phyloP scores from a whole-genome alignment of 345 rosid species.

The Eucalyptus erythrocorys region DNA sequence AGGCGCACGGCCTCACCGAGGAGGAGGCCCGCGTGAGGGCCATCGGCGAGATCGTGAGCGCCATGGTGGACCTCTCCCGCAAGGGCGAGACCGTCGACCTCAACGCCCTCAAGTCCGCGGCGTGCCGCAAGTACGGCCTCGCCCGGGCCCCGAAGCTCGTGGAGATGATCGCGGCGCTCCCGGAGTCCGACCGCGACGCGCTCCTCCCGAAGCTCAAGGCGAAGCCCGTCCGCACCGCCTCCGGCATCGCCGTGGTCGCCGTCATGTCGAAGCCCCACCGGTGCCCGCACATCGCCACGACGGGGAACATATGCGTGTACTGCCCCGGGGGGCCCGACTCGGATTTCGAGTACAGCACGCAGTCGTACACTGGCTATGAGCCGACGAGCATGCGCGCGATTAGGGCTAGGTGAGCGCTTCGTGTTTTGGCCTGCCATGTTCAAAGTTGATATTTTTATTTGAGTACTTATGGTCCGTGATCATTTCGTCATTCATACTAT shows the following conservation, averaged over 20 bases:
- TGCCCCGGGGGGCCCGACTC: constrained; percentile 99
- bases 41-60: constrained; percentile 80
- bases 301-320: constrained; percentile 94
- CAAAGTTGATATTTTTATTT: not conserved
- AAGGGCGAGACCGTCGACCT: constrained; percentile 91
- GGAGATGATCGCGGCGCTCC: constrained; percentile 97
- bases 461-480: not conserved
- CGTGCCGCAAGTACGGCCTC: constrained; percentile 92
- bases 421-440: not conserved
- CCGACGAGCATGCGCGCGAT: constrained; percentile 99
- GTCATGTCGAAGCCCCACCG: constrained; percentile 99
- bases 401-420: constrained; percentile 69
- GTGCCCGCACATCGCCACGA: constrained; percentile 96
- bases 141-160: constrained; percentile 93
- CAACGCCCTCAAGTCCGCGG: constrained; percentile 80
- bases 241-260: constrained; percentile 95
- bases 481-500: not conserved
- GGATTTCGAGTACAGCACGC: constrained; percentile 97
- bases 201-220: constrained; percentile 97
- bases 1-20: constrained; percentile 76
- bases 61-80: constrained; percentile 92
- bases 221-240: constrained; percentile 94
- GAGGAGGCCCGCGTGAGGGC: constrained; percentile 95
- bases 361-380: constrained; percentile 97
- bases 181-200: constrained; percentile 80